Evolutionary conservation across 2,329 filamentous ascomycete genomes (phyloP), one percentile per base, ranked within the genome.

Genomic region (Aspergillus pseudoterreus): DNA sequence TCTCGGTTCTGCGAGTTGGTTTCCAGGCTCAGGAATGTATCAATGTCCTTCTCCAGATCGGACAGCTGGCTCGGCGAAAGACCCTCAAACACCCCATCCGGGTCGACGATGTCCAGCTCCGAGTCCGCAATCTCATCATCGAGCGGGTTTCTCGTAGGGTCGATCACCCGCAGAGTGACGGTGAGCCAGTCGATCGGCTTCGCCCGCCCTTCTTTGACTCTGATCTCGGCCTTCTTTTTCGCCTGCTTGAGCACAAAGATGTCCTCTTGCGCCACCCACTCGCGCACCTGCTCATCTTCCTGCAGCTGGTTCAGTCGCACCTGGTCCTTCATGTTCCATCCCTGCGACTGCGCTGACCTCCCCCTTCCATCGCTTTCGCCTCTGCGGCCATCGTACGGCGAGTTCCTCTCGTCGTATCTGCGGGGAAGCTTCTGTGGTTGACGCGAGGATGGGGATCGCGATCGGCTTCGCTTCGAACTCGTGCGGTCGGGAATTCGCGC

Each of bases 181-280:
- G 92, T 90, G 43, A 99, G 82, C 79, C 89, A 92, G 74, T 99
- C 94, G 64, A 97, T 92, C 9, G 92, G 88, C 66, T 90, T 92
- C 50, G 92, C 92, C 60, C 95, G 84, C 10, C 88, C 88, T 71
- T 95, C 92, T 61, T 91, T 89, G 43, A 97, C 91, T 38, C 94
- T 87, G 61, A 99, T 95, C 58, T 92, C 89, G 39, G 94, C 92
- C 77, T 96, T 97, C 78, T 95, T 97, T 79, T 97, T 99, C 43
- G 92, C 88, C 74, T 99, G 94, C 72, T 91, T 92, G 65, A 99
- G 77, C 51, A 97, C 94, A 66, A 99, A 99, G 58, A 87, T 86
- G 75, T 99, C 94, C 71, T 99, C 94, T 63, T 95, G 89, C 47
- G 92, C 89, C 17, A 97, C 89, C 79, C 94, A 99, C 65, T 87